Base-by-base conservation (phyloP, 306 rosid species). In the Macrotyloma uniflorum region DNA sequence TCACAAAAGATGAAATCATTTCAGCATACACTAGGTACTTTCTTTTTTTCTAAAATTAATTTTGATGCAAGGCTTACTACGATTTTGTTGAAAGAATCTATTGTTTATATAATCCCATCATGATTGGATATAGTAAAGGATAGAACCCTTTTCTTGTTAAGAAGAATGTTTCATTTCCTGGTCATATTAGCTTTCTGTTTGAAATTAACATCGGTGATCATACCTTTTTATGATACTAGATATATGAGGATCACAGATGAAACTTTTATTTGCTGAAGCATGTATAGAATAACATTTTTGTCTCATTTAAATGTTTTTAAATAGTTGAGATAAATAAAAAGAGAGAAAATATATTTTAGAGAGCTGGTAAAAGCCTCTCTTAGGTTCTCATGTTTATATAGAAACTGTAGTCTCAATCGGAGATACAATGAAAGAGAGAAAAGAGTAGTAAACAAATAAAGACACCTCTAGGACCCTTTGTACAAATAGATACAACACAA, bases 1-100 rank as follows among this genome's bases (percentile, higher is more conserved):
- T 95, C 80, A 86, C 97, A n/a, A 95, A 95, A 90, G 98, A 95
- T 85, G 98, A 95, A 88, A 89, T 93, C 71, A 85, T 95, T 77
- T 95, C 98, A 43, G 98, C 95, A 58, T 88, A 82, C 85, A 90
- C 96, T 70, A 91, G 95, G 98, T 94, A 86, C 51, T 83, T 58
- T n/a, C n/a, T 38, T n/a, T 73, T 8, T 28, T 19, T 58, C 20
- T 75, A 13, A 5, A 20, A n/a, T 83, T 26, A 42, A 20, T 55
- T 22, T 68, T 33, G 15, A 74, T 30, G 22, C 1, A 22, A 40
- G 65, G 9, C 50, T 16, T 46, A 50, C 19, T 72, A 28, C 49
- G 83, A 40, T 38, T 18, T 30, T 30, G 46, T 79, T 47, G 38
- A 55, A 79, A 61, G 74, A 79, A 40, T 49, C 68, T 66, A 1